Conservation (phyloP, 306 rosid genomes). For the Castanopsis chinensis region DNA sequence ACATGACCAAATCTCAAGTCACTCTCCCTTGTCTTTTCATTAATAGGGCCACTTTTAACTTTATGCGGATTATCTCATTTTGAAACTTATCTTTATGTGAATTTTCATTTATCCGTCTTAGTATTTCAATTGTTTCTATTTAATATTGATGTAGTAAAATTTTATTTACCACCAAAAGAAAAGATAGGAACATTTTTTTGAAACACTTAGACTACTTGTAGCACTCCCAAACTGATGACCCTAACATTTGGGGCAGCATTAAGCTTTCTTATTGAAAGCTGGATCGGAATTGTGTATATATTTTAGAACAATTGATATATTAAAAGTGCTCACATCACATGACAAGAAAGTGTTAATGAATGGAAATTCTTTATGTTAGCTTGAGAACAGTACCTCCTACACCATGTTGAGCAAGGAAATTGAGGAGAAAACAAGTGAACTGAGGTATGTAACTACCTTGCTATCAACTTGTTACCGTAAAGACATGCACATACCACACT, state of each 20-base stretch:
- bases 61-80: too few relatives aligned
- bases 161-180: not conserved
- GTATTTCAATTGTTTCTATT: not conserved
- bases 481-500: not conserved
- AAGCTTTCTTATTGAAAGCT: not conserved
- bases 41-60: too few relatives aligned
- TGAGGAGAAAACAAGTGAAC: constrained; percentile 28
- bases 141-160: not conserved
- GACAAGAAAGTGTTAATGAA: not conserved
- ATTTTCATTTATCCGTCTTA: not conserved
- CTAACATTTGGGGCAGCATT: not conserved
- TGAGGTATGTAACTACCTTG: constrained; percentile 11
- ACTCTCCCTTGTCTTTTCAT: too few relatives aligned
- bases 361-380: constrained; percentile 7
- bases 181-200: not conserved
- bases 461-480: not conserved
- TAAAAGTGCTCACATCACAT: not conserved
- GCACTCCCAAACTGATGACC: not conserved
- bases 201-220: not conserved
- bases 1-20: too few relatives aligned
- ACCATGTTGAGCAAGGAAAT: constrained; percentile 21
- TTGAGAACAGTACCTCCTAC: constrained; percentile 10
- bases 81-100: too few relatives aligned
- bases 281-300: too few relatives aligned
- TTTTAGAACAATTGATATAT: not conserved